These are phyloP conservation scores for Hericium alpestre DNA, from an alignment of 768 basidiomycete genomes.

Conservation along the genomic window DNA sequence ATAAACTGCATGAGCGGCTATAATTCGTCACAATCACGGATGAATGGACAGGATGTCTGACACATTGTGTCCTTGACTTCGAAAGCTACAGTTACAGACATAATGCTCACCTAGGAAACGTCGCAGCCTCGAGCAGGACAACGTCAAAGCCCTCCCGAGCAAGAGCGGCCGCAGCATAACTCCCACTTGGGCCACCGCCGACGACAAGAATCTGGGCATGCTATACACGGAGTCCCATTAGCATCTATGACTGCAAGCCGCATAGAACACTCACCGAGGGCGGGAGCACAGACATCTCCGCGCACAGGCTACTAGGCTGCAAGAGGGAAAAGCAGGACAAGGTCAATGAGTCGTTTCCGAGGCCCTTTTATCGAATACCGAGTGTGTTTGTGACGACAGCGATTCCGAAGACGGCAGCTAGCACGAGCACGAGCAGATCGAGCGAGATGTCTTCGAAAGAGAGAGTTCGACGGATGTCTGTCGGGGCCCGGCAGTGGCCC, in stretches of 20 bases:
- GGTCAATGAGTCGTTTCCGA: too few relatives aligned
- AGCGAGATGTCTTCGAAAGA: too few relatives aligned
- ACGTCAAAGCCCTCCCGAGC: conserved; percentile 51
- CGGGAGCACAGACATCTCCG: not conserved
- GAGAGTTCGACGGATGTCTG: too few relatives aligned
- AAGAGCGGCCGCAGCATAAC: conserved; percentile 43
- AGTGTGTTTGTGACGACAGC: too few relatives aligned
- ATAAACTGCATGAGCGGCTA: not conserved
- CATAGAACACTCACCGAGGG: not conserved
- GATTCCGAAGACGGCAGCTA: too few relatives aligned
- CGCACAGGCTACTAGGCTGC: too few relatives aligned
- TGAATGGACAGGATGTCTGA: not conserved
- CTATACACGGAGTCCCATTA: conserved; percentile 3
- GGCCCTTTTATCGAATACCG: too few relatives aligned
- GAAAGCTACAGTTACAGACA: too few relatives aligned
- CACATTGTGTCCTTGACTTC: too few relatives aligned
- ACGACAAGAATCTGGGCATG: conserved; percentile 35
- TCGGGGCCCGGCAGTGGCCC: too few relatives aligned
- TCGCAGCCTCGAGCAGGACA: conserved; percentile 41
- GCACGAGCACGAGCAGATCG: too few relatives aligned
- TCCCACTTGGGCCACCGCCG: conserved; percentile 52
- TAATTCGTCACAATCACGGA: not conserved
- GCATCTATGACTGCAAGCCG: not conserved
- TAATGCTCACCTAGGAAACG: conserved; percentile 39
- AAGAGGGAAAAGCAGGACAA: too few relatives aligned